Evolutionary conservation across 1,139 yeast genomes (phyloP).

Genomic region (Diutina pseudorugosa): DNA sequence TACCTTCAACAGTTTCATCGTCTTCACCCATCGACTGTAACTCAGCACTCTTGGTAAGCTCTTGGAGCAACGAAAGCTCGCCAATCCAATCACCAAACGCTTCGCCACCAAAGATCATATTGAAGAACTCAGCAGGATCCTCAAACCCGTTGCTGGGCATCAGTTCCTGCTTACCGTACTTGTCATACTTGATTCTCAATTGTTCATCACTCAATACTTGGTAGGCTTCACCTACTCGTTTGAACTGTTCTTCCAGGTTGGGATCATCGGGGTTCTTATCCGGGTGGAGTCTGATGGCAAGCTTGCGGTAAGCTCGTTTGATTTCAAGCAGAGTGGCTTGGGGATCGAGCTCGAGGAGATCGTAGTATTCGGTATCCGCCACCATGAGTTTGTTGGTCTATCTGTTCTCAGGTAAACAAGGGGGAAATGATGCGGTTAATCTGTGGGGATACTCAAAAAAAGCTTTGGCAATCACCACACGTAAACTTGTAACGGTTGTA

Average conservation of each 20-base stretch:
- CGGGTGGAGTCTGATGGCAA: constrained; percentile 85
- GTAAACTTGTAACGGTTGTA: too few species aligned
- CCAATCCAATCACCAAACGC: constrained; percentile 64
- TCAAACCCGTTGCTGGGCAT: constrained; percentile 78
- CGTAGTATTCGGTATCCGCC: constrained; percentile 88
- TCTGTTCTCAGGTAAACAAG: too few species aligned
- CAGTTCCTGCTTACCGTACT: constrained; percentile 4
- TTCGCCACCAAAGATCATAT: constrained; percentile 74
- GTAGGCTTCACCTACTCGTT: constrained; percentile 27
- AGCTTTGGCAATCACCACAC: too few species aligned
- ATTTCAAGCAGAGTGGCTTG: constrained; percentile 75
- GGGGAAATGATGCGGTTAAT: too few species aligned
- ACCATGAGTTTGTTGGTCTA: constrained; percentile 39
- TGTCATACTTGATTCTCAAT: constrained; percentile 4
- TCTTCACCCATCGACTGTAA: constrained; percentile 35
- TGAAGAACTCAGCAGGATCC: constrained; percentile 40
- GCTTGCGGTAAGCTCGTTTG: constrained; percentile 85
- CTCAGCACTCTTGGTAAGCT: constrained; percentile 62
- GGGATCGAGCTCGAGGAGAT: constrained; percentile 51
- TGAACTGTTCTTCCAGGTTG: constrained; percentile 58
- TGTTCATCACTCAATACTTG: constrained; percentile 2
- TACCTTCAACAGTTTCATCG: constrained; percentile 14
- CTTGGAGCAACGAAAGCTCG: constrained; percentile 76
- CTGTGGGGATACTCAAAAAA: too few species aligned
- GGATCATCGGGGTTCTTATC: constrained; percentile 91